phyloP scores from a whole-genome alignment of 2,329 filamentous ascomycete species.

The Cercospora beticola region DNA sequence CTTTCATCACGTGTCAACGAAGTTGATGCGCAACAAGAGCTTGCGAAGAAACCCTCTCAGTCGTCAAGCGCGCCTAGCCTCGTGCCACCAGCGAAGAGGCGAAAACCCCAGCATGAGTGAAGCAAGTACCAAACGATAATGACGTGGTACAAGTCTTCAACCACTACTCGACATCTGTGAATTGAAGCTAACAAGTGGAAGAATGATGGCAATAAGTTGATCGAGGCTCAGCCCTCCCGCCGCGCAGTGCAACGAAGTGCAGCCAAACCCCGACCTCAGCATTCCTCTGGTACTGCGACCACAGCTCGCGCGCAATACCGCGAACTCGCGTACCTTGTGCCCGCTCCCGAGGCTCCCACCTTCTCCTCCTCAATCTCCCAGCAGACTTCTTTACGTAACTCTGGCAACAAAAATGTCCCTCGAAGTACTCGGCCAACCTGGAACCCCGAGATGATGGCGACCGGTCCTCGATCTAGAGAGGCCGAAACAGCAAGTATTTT shows the following conservation, averaged over 20 bases:
- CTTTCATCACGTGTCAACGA: background rate
- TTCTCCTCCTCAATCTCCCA: background rate
- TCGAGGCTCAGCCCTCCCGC: too few species aligned
- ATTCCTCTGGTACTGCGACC: background rate
- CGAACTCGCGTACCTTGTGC: background rate
- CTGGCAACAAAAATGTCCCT: background rate
- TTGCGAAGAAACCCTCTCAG: too few species aligned
- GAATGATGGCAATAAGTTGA: too few species aligned
- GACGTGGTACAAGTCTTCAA: too few species aligned
- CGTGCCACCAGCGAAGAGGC: too few species aligned
- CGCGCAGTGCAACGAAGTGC: too few species aligned
- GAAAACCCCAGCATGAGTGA: too few species aligned
- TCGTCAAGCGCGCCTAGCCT: too few species aligned
- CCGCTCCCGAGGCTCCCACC: background rate
- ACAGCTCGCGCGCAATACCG: background rate
- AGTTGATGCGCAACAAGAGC: too few species aligned
- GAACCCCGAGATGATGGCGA: background rate
- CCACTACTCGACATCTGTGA: too few species aligned
- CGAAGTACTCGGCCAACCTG: background rate
- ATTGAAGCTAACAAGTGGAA: too few species aligned
- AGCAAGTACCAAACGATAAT: too few species aligned
- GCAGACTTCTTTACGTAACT: background rate
- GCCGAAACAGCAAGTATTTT: background rate
- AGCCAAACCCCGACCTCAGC: background rate
- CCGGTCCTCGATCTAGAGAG: background rate